Evolutionary conservation across 2,329 filamentous ascomycete species (phyloP).

Genomic region (Onygenales sp.): DNA sequence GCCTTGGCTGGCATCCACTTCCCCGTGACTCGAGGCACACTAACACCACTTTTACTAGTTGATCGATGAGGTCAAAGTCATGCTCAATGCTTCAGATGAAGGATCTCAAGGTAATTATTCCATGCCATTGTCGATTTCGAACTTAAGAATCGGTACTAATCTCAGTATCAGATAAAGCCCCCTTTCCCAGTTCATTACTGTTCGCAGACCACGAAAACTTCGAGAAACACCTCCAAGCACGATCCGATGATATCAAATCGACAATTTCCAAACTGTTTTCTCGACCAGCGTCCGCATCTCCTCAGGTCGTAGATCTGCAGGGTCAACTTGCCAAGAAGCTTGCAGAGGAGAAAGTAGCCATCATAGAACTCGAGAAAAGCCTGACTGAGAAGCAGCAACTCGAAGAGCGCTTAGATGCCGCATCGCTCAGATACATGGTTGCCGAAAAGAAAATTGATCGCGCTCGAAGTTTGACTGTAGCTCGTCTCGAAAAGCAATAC

Average conservation of each 20-base stretch:
- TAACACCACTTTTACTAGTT: constrained; percentile 20
- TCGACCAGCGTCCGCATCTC: constrained; percentile 38
- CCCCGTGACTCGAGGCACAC: neutral
- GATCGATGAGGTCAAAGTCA: constrained; percentile 38
- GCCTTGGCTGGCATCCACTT: constrained; percentile 16
- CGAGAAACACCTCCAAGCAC: constrained; percentile 67
- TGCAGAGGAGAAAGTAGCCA: constrained; percentile 71
- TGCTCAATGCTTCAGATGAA: constrained; percentile 23
- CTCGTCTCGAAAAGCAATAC: constrained; percentile 85
- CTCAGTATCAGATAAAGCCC: constrained; percentile 1
- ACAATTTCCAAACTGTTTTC: constrained; percentile 62
- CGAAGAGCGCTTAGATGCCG: constrained; percentile 76
- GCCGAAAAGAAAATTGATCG: constrained; percentile 93
- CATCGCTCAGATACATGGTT: constrained; percentile 84
- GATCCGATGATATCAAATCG: constrained; percentile 65
- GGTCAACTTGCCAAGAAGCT: constrained; percentile 64
- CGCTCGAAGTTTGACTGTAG: constrained; percentile 76
- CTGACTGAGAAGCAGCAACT: constrained; percentile 73
- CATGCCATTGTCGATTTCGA: neutral
- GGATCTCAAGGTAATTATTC: constrained; percentile 9
- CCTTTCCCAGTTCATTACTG: constrained; percentile 45
- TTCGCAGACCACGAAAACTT: constrained; percentile 54
- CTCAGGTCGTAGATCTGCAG: constrained; percentile 65
- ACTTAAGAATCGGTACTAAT: neutral
- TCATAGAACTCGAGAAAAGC: constrained; percentile 65